Evolutionary conservation across 805 yeast species (phyloP), one percentile per base, ranked within the genome.

Genomic region (Metschnikowia lachancei): DNA sequence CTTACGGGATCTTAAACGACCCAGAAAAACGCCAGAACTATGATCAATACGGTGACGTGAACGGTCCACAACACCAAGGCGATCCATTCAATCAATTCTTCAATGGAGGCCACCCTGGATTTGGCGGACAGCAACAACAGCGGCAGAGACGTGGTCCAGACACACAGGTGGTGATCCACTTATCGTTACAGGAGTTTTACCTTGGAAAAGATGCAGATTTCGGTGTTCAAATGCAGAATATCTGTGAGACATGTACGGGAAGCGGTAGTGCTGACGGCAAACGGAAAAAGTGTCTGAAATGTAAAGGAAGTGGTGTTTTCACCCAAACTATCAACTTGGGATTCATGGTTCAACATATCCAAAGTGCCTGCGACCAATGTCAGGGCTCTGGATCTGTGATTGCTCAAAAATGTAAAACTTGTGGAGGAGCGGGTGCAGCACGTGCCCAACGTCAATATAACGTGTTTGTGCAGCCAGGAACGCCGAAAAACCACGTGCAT

Each of bases 271-370:
- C 81, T 39, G 97, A 91, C 64, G 90, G 92, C 11, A 65, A 81
- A 56, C 74, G 72, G 9, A 83, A 82, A 44, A 65, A 62, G 29
- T 94, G 99, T 72, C 53, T 64, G 0, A 69, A 67, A 41, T 94
- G 99, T 71, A 63, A 73, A 11, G 99, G 99, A 4, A 66, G 69
- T 20, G 99, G 99, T 22, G 72, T 83, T 18, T 65, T 78, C 32
- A 62, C 82, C 7, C 77, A 83, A 45, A 75, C 80, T 41, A 74
- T 85, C 49, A 95, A 91, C 62, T 66, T 92, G 54, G 97, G 88
- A 0, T 95, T 95, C 4, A 87, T 94, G 89, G 70, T 87, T 51
- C 98, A 94, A 66, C 86, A 83, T 51, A 75, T 91, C 56, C 92
- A 87, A 62, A 77, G 82, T 36, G 74, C 76, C 3, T 94, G 99